Conservation (phyloP, 2,329 filamentous ascomycete species). For the Claviceps sp. region DNA sequence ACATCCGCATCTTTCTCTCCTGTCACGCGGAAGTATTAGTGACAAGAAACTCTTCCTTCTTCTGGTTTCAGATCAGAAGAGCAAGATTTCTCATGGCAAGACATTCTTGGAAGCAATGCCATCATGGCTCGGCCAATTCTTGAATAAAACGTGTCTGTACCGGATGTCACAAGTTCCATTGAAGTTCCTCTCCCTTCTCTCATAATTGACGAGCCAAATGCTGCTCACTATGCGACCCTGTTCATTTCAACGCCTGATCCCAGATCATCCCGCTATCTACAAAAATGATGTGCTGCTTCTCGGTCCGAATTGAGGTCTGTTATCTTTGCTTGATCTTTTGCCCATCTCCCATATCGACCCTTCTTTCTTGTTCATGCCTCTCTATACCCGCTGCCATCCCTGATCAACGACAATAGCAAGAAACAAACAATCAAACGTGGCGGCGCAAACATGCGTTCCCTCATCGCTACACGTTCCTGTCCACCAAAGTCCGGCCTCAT, state of each 20-base stretch:
- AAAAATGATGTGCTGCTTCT: constrained; percentile 3
- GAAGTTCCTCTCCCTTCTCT: too few relatives aligned
- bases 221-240: background rate
- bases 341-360: background rate
- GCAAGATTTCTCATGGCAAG: too few relatives aligned
- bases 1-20: too few relatives aligned
- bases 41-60: too few relatives aligned
- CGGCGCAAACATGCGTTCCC: background rate
- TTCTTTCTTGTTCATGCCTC: background rate
- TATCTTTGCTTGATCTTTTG: background rate
- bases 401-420: background rate
- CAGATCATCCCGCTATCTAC: constrained; percentile 1
- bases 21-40: too few relatives aligned
- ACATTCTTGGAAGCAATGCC: background rate
- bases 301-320: background rate
- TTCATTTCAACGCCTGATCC: constrained; percentile 9
- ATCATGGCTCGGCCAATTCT: background rate
- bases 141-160: too few relatives aligned
- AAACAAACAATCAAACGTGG: background rate
- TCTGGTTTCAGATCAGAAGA: too few relatives aligned
- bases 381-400: background rate
- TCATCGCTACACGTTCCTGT: background rate
- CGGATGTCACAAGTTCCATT: too few relatives aligned
- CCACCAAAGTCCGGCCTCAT: constrained; percentile 5
- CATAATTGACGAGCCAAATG: background rate